These are phyloP conservation scores for Ceratocystiopsis brevicomis DNA, from an alignment of 2,329 filamentous ascomycete species.

Conservation along the genomic window DNA sequence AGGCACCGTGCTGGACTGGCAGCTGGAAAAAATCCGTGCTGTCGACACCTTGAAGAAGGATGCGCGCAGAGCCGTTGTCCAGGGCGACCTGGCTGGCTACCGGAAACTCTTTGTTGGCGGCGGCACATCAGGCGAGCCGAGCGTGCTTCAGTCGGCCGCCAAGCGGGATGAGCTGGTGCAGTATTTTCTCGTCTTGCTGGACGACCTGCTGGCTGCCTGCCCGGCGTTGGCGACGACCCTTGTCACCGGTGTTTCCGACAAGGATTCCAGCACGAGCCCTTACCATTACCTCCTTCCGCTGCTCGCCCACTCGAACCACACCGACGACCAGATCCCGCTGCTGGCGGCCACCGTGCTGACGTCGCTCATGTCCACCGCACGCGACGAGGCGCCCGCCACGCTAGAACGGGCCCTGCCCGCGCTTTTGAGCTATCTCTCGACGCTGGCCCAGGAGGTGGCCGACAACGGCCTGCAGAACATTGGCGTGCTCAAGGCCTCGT, in stretches of 20 bases:
- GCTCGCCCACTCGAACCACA: conserved; percentile 55
- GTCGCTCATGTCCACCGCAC: conserved; percentile 51
- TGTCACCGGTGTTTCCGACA: conserved; percentile 28
- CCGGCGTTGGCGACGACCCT: conserved; percentile 62
- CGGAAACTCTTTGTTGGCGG: conserved; percentile 64
- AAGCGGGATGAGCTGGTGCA: conserved; percentile 83
- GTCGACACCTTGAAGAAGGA: conserved; percentile 94
- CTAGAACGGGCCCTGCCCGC: conserved; percentile 55
- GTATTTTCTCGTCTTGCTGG: conserved; percentile 79
- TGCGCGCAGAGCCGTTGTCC: conserved; percentile 64
- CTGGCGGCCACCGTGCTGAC: conserved; percentile 78
- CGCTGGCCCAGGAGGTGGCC: conserved; percentile 54
- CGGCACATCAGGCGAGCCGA: conserved; percentile 47
- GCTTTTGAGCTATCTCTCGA: conserved; percentile 71
- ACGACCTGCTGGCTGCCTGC: conserved; percentile 61
- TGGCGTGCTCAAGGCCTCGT: conserved; percentile 78
- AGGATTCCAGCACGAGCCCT: conserved; percentile 50
- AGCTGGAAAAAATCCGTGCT: conserved; percentile 87
- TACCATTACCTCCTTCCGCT: conserved; percentile 73
- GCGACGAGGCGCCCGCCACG: conserved; percentile 45
- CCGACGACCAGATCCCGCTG: conserved; percentile 66
- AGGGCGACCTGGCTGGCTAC: conserved; percentile 64
- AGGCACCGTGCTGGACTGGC: conserved; percentile 81
- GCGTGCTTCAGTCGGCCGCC: conserved; percentile 66
- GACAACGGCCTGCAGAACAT: conserved; percentile 91